Evolutionary conservation across 768 basidiomycete genomes (phyloP).

Genomic region (Leucosporidium yakuticum): DNA sequence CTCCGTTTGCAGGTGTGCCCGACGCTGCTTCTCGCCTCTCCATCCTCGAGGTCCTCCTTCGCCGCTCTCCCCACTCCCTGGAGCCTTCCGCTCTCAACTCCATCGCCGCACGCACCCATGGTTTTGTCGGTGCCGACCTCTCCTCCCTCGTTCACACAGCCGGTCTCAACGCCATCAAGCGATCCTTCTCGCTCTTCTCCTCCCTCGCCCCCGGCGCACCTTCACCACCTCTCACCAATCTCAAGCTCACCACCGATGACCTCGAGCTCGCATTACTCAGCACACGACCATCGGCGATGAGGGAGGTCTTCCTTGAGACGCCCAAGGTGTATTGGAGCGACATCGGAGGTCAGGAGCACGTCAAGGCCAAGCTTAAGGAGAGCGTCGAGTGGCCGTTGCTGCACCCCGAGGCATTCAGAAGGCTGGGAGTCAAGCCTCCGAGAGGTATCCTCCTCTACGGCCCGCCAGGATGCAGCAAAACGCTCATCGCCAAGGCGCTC

Average conservation of each 20-base stretch:
- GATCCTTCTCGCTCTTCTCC: constrained; percentile 47
- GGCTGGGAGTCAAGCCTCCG: constrained; percentile 80
- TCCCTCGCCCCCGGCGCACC: constrained; percentile 31
- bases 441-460: constrained; percentile 92
- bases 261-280: constrained; percentile 64
- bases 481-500: constrained; percentile 89
- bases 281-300: constrained; percentile 87
- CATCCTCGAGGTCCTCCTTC: constrained; percentile 78
- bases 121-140: constrained; percentile 95
- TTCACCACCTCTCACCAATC: constrained; percentile 42
- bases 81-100: constrained; percentile 55
- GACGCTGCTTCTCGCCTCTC: constrained; percentile 74
- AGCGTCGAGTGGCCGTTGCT: constrained; percentile 91
- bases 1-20: constrained; percentile 64
- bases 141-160: constrained; percentile 87
- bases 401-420: constrained; percentile 76
- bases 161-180: constrained; percentile 83
- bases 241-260: constrained; percentile 54
- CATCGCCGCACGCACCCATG: constrained; percentile 72
- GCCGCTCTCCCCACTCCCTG: constrained; percentile 71
- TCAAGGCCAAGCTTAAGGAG: constrained; percentile 81
- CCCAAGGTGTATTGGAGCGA: constrained; percentile 76
- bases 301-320: constrained; percentile 82
- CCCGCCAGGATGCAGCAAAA: constrained; percentile 97
- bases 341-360: constrained; percentile 75